Evolutionary conservation across 2,329 filamentous ascomycete species (phyloP).

Genomic region (Venturia effusa): DNA sequence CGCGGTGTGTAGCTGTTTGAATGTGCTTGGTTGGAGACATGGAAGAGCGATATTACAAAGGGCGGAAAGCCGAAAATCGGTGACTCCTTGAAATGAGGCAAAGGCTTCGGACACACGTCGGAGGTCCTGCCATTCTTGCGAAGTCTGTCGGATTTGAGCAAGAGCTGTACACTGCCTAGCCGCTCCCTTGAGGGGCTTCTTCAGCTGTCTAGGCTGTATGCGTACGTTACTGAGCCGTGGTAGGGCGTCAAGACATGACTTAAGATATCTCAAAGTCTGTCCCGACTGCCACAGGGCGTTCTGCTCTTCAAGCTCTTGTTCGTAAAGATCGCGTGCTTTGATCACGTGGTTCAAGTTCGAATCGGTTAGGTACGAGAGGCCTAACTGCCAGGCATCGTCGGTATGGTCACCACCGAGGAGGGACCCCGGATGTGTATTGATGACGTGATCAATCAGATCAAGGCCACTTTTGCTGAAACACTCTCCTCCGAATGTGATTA

Average conservation of each 20-base stretch:
- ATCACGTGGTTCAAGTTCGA: neutral
- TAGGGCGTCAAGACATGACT: neutral
- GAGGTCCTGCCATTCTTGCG: neutral
- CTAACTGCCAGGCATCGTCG: constrained; percentile 3
- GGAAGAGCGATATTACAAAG: neutral
- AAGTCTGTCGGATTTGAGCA: neutral
- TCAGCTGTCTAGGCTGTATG: neutral
- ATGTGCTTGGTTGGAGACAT: neutral
- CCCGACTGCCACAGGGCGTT: neutral
- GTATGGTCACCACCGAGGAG: neutral
- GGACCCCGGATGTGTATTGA: neutral
- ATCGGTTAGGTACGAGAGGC: neutral
- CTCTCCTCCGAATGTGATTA: constrained; percentile 6
- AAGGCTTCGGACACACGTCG: neutral
- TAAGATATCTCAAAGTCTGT: neutral
- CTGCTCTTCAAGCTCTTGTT: neutral
- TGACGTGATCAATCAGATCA: neutral
- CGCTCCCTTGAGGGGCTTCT: neutral
- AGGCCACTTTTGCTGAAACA: constrained; percentile 3
- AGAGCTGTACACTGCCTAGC: neutral
- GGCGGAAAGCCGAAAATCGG: neutral
- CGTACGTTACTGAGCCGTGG: neutral
- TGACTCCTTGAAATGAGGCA: neutral
- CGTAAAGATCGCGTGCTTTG: neutral
- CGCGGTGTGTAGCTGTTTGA: neutral